Conservation (phyloP, 257 asterid genomes). For the Solanum ossicruentum region DNA sequence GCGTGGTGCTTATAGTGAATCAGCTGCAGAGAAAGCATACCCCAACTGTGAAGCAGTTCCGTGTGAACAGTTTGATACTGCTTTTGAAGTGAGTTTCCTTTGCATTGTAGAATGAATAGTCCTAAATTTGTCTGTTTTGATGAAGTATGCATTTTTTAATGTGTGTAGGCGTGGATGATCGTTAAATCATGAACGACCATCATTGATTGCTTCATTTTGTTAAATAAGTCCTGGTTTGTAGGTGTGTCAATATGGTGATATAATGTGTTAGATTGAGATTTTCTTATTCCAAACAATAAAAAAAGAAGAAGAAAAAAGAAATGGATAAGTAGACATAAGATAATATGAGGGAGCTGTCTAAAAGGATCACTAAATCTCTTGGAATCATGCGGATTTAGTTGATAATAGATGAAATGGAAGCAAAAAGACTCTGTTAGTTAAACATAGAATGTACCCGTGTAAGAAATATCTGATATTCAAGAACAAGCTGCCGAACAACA, state of each 20-base stretch:
- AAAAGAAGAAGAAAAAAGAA: neutral
- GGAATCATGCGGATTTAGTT: neutral
- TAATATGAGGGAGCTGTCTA: neutral
- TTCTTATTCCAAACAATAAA: neutral
- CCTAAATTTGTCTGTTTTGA: neutral
- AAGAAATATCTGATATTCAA: neutral
- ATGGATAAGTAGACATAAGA: neutral
- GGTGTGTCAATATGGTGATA: neutral
- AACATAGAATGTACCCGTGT: neutral
- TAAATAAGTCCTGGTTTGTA: neutral
- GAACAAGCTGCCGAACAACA: neutral
- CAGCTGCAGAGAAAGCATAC: constrained; percentile 96
- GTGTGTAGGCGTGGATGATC: neutral
- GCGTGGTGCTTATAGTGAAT: constrained; percentile 89
- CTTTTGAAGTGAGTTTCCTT: constrained; percentile 61
- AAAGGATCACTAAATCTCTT: neutral
- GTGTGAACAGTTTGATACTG: constrained; percentile 90
- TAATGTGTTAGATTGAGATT: neutral
- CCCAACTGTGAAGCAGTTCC: constrained; percentile 98
- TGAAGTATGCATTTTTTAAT: neutral
- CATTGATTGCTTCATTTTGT: neutral
- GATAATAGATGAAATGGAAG: neutral
- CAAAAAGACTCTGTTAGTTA: neutral
- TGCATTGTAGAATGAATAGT: neutral
- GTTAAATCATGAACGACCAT: neutral